A percentile compares a stretch with the other conserved stretches of the same genome.
These are phyloP conservation scores for Fusarium sp. DNA, from an alignment of 2,329 filamentous ascomycete genomes.

Conservation along the genomic window DNA sequence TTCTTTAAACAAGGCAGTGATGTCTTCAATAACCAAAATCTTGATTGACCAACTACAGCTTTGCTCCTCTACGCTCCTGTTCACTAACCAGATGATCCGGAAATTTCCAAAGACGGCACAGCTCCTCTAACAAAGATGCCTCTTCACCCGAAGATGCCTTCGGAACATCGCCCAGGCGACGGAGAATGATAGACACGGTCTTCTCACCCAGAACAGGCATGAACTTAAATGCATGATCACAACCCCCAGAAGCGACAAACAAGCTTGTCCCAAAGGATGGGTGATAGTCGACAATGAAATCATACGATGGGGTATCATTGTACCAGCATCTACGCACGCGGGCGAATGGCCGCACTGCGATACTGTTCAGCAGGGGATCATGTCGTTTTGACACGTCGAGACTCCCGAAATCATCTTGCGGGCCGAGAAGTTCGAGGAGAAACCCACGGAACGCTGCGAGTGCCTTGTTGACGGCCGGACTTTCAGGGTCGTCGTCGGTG, in stretches of 20 bases:
- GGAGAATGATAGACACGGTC: background rate
- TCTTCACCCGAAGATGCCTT: background rate
- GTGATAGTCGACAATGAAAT: constrained; percentile 2
- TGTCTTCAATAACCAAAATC: background rate
- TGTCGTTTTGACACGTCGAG: background rate
- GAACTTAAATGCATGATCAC: constrained; percentile 1
- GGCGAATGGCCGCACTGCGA: background rate
- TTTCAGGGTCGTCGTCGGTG: background rate
- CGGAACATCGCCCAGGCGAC: background rate
- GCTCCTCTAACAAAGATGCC: background rate
- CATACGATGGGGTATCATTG: constrained; percentile 1
- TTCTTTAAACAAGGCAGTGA: background rate
- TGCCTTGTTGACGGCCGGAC: background rate
- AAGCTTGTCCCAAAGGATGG: background rate
- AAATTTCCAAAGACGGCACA: background rate
- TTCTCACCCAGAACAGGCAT: constrained; percentile 1
- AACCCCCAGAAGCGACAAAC: background rate
- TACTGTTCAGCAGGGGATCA: background rate
- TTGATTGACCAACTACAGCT: background rate
- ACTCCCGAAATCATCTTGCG: background rate
- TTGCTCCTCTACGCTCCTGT: constrained; percentile 1
- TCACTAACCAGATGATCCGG: background rate
- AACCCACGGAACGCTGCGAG: background rate
- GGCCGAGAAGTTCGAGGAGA: background rate
- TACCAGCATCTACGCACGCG: background rate